A percentile compares a stretch with the other conserved stretches of the same genome.
Conservation (phyloP, 352 stramenopile genomes). For the Phytophthora lateralis region DNA sequence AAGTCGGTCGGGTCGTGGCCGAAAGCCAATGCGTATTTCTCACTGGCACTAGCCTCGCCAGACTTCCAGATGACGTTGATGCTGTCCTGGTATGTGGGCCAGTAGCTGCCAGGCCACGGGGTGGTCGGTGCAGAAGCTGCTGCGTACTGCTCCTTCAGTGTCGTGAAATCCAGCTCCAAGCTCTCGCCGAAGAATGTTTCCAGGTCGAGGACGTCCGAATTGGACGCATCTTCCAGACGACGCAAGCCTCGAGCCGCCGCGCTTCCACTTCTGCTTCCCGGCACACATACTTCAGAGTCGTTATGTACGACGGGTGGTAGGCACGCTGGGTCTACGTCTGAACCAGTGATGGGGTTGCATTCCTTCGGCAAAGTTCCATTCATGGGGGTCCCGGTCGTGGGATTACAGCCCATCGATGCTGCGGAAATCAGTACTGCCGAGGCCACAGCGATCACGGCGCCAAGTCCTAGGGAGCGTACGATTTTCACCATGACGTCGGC, state of each 20-base stretch:
- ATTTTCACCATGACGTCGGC: conserved; percentile 29
- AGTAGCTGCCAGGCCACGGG: conserved; percentile 66
- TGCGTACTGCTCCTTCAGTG: conserved; percentile 38
- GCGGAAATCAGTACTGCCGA: conserved; percentile 6
- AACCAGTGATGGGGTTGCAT: conserved; percentile 27
- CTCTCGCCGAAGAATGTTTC: conserved; percentile 37
- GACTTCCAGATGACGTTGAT: conserved; percentile 61
- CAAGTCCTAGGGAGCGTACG: conserved; percentile 11
- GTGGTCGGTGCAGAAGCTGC: conserved; percentile 14
- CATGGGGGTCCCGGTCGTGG: conserved; percentile 23
- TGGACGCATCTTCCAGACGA: conserved; percentile 31
- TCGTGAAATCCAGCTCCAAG: conserved; percentile 35
- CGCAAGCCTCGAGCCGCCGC: conserved; percentile 8
- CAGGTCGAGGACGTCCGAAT: conserved; percentile 37
- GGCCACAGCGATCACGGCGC: conserved; percentile 17
- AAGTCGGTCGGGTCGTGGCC: conserved; percentile 41
- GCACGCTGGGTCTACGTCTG: conserved; percentile 3
- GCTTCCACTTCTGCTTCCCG: neutral
- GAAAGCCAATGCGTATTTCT: conserved; percentile 53
- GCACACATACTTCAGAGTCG: conserved; percentile 2
- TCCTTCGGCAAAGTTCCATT: conserved; percentile 16
- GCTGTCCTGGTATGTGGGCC: conserved; percentile 61
- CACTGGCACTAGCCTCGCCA: conserved; percentile 29
- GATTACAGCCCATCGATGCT: conserved; percentile 27
- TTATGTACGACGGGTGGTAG: conserved; percentile 8